Evolutionary conservation across 306 rosid genomes (phyloP).

Genomic region (Begonia peltatifolia): DNA sequence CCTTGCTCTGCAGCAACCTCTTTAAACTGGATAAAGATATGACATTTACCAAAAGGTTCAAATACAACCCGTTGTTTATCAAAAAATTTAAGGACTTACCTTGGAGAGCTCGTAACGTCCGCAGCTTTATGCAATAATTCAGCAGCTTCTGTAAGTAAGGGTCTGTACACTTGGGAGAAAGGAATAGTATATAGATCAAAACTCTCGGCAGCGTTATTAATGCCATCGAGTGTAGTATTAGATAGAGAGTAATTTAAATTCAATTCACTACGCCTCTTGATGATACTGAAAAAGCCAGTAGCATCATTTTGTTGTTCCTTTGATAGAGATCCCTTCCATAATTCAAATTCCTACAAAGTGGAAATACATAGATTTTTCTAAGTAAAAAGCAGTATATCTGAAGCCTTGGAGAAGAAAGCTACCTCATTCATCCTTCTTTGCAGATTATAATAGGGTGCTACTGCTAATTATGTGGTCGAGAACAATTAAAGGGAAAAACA

Average conservation of each 20-base stretch:
- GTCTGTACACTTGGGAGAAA: conserved; percentile 60
- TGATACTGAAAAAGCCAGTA: conserved; percentile 62
- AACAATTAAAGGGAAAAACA: no score
- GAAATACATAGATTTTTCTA: conserved; percentile 8
- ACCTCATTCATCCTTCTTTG: no score
- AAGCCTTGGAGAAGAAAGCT: no score
- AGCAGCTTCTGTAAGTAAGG: conserved; percentile 56
- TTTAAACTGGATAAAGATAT: conserved; percentile 49
- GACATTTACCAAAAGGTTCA: conserved; percentile 11
- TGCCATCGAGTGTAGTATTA: conserved; percentile 8
- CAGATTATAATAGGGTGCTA: no score
- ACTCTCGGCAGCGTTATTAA: conserved; percentile 11
- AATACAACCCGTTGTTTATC: conserved; percentile 1
- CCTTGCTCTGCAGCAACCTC: conserved; percentile 81
- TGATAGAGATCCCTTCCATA: conserved; percentile 59
- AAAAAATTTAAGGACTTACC: conserved; percentile 26
- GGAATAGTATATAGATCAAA: conserved; percentile 53
- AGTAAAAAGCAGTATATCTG: no score
- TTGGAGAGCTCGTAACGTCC: conserved; percentile 40
- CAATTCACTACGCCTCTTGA: conserved; percentile 55
- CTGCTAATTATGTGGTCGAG: no score
- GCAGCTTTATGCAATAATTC: conserved; percentile 81
- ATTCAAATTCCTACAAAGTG: conserved; percentile 59
- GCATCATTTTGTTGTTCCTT: conserved; percentile 52
- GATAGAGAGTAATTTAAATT: conserved; percentile 31